Conservation (phyloP, 2,329 filamentous ascomycete genomes). For the Arthrobotrys iridis region DNA sequence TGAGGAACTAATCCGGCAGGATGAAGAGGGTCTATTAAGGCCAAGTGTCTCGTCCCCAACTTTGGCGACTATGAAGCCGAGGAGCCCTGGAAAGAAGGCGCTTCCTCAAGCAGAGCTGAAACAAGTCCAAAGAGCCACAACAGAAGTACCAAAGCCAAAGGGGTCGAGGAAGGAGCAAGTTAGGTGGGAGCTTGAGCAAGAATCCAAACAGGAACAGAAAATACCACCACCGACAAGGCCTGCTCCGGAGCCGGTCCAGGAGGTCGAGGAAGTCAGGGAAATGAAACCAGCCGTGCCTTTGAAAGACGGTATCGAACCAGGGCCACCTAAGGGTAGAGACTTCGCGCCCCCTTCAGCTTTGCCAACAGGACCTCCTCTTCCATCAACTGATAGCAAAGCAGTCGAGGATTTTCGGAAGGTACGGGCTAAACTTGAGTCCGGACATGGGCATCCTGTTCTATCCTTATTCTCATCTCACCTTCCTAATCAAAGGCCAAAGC, state of each 20-base stretch:
- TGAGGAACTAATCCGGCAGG: constrained; percentile 33
- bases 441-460: constrained; percentile 33
- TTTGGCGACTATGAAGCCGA: constrained; percentile 15
- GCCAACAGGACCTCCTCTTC: constrained; percentile 20
- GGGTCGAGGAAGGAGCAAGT: constrained; percentile 14
- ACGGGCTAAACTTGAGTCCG: constrained; percentile 38
- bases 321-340: constrained; percentile 23
- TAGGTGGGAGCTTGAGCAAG: not conserved
- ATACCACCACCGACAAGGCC: not conserved
- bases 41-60: constrained; percentile 44
- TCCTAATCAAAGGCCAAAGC: constrained; percentile 40
- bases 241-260: not conserved
- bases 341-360: constrained; percentile 21
- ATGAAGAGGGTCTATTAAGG: constrained; percentile 46
- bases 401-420: constrained; percentile 47
- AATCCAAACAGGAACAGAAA: not conserved
- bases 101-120: not conserved
- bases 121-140: not conserved
- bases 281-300: constrained; percentile 36
- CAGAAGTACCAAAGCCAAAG: constrained; percentile 24
- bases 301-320: constrained; percentile 26
- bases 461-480: constrained; percentile 49
- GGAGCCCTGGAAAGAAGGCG: constrained; percentile 16
- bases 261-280: not conserved
- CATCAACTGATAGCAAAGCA: constrained; percentile 40